phyloP scores from a whole-genome alignment of 371 early-diverging fungal species.

The Lichtheimia ramosa region DNA sequence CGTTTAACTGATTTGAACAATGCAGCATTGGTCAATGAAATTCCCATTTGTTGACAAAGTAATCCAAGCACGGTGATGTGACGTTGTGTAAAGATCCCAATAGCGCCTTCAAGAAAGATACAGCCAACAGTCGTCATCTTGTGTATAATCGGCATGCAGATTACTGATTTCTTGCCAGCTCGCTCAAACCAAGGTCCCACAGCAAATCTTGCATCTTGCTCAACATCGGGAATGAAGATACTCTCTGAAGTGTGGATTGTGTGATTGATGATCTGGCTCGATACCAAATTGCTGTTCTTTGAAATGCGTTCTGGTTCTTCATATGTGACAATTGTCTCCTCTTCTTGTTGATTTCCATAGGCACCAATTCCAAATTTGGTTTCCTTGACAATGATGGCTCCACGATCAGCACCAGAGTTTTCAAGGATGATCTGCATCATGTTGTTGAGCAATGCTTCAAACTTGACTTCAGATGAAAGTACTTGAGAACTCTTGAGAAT shows the following conservation, averaged over 20 bases:
- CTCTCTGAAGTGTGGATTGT: slow-evolving; percentile 44
- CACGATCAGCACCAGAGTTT: slow-evolving; percentile 47
- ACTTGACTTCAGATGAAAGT: slow-evolving; percentile 46
- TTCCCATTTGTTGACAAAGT: slow-evolving; percentile 60
- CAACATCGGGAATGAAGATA: slow-evolving; percentile 39
- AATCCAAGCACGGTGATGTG: slow-evolving; percentile 56
- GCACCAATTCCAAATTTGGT: slow-evolving; percentile 37
- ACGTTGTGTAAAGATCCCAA: slow-evolving; percentile 58
- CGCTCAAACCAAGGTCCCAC: slow-evolving; percentile 48
- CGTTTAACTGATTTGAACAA: slow-evolving; percentile 50
- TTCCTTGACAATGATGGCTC: slow-evolving; percentile 46
- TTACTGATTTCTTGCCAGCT: slow-evolving; percentile 48
- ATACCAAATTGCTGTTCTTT: slow-evolving; percentile 33
- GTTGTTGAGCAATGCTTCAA: slow-evolving; percentile 34
- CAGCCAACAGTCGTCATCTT: slow-evolving; percentile 51
- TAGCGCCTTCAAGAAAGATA: slow-evolving; percentile 54
- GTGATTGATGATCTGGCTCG: slow-evolving; percentile 37
- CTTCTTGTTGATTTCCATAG: slow-evolving; percentile 41
- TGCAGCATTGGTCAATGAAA: slow-evolving; percentile 59
- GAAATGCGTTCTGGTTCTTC: slow-evolving; percentile 34
- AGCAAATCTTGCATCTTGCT: slow-evolving; percentile 41
- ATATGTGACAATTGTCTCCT: slow-evolving; percentile 30
- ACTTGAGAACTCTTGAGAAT: slow-evolving; percentile 52
- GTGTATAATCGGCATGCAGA: slow-evolving; percentile 59
- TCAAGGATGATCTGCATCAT: slow-evolving; percentile 49